A percentile compares a stretch with the other conserved stretches of the same genome.
These are phyloP conservation scores for Pythium aristosporum DNA, from an alignment of 352 stramenopile genomes.

Conservation along the genomic window DNA sequence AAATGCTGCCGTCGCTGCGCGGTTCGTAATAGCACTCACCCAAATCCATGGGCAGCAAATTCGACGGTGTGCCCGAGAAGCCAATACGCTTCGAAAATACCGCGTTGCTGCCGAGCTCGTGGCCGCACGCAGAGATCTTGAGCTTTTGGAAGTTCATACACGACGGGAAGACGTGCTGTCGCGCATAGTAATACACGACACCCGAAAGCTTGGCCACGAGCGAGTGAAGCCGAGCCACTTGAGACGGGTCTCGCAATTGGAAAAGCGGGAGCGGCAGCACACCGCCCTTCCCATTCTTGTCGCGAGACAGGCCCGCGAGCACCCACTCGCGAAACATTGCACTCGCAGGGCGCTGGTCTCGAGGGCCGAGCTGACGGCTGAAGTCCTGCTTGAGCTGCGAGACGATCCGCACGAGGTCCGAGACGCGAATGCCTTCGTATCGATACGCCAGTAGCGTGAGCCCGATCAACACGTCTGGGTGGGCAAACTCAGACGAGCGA, in stretches of 20 bases:
- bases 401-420: constrained; percentile 84
- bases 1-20: constrained; percentile 98
- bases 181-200: constrained; percentile 98
- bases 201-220: constrained; percentile 93
- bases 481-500: constrained; percentile 98
- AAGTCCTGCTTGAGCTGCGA: constrained; percentile 88
- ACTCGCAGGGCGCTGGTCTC: constrained; percentile 73
- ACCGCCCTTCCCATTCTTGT: constrained; percentile 32
- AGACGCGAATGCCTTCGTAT: constrained; percentile 87
- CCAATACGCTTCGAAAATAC: constrained; percentile 97
- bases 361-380: constrained; percentile 78
- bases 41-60: constrained; percentile 98
- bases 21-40: constrained; percentile 98
- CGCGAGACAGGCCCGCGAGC: constrained; percentile 36
- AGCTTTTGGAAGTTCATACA: constrained; percentile 99
- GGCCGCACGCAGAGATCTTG: constrained; percentile 98
- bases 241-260: constrained; percentile 95
- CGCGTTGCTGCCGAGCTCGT: constrained; percentile 98
- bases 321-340: constrained; percentile 84
- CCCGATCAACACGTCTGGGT: constrained; percentile 96
- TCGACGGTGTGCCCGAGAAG: constrained; percentile 99
- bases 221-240: constrained; percentile 94
- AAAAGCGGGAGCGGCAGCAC: constrained; percentile 95
- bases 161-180: constrained; percentile 98
- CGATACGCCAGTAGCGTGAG: constrained; percentile 90